Conservation (phyloP, 306 rosid species). For the Oxytropis ochrocephala region DNA sequence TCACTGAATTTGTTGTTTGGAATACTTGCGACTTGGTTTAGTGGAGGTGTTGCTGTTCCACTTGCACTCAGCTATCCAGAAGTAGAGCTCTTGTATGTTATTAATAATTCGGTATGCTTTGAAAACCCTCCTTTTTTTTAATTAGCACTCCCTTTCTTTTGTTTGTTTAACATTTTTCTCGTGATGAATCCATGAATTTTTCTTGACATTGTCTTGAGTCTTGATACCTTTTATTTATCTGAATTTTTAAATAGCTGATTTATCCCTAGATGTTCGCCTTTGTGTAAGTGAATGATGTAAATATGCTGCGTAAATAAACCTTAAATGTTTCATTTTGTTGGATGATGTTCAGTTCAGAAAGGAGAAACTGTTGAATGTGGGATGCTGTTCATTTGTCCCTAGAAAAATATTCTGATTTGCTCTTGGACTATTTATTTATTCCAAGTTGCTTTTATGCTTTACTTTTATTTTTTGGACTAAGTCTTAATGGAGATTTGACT, state of each 20-base stretch:
- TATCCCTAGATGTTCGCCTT: background rate
- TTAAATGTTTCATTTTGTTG: background rate
- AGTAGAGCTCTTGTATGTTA: slow-evolving; percentile 81
- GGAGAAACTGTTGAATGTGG: background rate
- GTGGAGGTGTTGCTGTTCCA: slow-evolving; percentile 97
- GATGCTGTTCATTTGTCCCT: slow-evolving; percentile 4
- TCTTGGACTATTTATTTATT: no score
- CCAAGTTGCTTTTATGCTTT: no score
- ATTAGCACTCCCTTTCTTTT: background rate
- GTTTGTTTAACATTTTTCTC: background rate
- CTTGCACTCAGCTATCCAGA: slow-evolving; percentile 97
- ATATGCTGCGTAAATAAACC: background rate
- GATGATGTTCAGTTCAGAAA: slow-evolving; percentile 4
- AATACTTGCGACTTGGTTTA: slow-evolving; percentile 83
- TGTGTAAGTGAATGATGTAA: background rate
- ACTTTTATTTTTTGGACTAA: slow-evolving; percentile 11
- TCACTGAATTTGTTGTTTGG: slow-evolving; percentile 88
- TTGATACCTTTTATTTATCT: no score
- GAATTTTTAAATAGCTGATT: no score
- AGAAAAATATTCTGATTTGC: no score
- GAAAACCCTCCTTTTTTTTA: background rate
- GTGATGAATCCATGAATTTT: background rate
- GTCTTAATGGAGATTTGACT: slow-evolving; percentile 8
- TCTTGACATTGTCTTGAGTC: no score
- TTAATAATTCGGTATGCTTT: slow-evolving; percentile 62